Percentiles rank a stretch among this genome's conserved stretches.
These are phyloP conservation scores for Lentinula detonsa DNA, from an alignment of 768 basidiomycete species.

Conservation along the genomic window DNA sequence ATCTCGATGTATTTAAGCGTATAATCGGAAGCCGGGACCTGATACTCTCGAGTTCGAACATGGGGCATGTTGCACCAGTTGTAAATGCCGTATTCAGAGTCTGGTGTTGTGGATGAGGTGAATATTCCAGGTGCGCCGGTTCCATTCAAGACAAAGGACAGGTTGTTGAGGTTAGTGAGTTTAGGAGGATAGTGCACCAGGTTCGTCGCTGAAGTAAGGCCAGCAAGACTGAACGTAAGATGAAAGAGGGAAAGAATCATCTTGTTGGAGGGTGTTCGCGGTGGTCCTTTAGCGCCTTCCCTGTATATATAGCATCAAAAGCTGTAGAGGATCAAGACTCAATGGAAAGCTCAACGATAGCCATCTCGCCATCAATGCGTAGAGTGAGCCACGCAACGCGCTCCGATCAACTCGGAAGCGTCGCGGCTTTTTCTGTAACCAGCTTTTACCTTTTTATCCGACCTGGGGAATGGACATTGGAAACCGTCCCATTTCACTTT, in stretches of 20 bases:
- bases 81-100: conserved; percentile 35
- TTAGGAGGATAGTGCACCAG: conserved; percentile 34
- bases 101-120: conserved; percentile 32
- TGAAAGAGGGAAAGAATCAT: neutral
- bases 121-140: conserved; percentile 42
- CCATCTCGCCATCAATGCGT: neutral
- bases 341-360: neutral
- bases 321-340: neutral
- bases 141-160: conserved; percentile 34
- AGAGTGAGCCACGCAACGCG: neutral
- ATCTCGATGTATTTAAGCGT: conserved; percentile 44
- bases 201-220: conserved; percentile 1
- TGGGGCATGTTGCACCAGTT: conserved; percentile 57
- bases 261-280: neutral
- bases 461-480: no score
- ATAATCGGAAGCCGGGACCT: conserved; percentile 29
- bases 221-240: neutral
- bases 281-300: neutral
- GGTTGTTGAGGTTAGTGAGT: conserved; percentile 34
- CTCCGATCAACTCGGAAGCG: no score
- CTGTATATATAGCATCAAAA: neutral
- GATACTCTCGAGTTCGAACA: conserved; percentile 37
- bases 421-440: no score
- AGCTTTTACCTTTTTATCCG: no score
- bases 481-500: no score